phyloP scores from a whole-genome alignment of 257 asterid genomes.

The Mentha longifolia region DNA sequence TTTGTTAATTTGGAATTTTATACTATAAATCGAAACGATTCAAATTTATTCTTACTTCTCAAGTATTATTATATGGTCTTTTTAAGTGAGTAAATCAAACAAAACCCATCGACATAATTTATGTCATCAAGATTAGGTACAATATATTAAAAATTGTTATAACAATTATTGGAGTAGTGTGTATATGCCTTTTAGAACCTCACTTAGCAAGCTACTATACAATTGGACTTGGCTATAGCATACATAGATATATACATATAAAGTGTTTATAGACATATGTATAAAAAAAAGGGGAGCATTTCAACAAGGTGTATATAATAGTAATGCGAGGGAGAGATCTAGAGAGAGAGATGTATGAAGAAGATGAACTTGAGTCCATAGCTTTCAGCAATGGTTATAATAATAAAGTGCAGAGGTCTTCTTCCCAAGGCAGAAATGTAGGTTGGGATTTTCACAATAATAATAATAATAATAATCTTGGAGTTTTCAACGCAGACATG shows the following conservation, averaged over 20 bases:
- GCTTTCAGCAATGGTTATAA: slow-evolving; percentile 43
- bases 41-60: no score
- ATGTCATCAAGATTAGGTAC: background rate
- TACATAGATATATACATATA: no score
- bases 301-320: background rate
- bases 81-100: no score
- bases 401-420: slow-evolving; percentile 30
- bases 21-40: no score
- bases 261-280: no score
- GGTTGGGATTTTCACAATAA: slow-evolving; percentile 48
- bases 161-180: background rate
- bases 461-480: no score
- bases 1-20: no score
- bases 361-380: slow-evolving; percentile 59
- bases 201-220: background rate
- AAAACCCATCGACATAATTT: background rate
- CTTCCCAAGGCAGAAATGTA: slow-evolving; percentile 28
- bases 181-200: background rate
- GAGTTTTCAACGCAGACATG: slow-evolving; percentile 73
- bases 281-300: background rate
- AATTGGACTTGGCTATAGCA: no score
- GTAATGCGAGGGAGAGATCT: background rate
- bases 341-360: background rate
- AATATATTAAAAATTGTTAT: background rate
- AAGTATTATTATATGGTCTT: no score